Evolutionary conservation across 768 basidiomycete genomes (phyloP).

Genomic region (Tricholoma matsutake): DNA sequence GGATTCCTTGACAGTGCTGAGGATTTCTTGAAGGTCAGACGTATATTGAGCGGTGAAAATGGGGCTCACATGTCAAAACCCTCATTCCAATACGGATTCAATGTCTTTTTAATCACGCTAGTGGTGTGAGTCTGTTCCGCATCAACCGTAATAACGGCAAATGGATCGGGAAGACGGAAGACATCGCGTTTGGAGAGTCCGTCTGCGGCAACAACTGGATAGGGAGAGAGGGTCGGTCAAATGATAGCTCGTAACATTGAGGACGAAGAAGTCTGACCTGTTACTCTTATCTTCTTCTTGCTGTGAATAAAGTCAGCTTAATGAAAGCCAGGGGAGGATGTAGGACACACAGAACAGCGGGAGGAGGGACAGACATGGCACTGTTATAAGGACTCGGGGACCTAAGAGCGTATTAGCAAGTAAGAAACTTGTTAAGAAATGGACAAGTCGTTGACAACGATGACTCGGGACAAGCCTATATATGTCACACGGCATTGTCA

Average conservation of each 20-base stretch:
- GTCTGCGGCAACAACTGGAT: conserved; percentile 90
- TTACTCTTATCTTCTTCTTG: conserved; percentile 76
- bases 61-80: conserved; percentile 89
- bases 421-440: too few relatives aligned
- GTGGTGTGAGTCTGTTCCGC: conserved; percentile 97
- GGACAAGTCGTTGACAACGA: too few relatives aligned
- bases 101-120: conserved; percentile 92
- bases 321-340: conserved; percentile 2
- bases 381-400: neutral
- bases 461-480: too few relatives aligned
- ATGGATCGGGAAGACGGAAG: conserved; percentile 94
- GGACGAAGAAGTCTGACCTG: conserved; percentile 43
- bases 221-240: conserved; percentile 9
- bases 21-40: conserved; percentile 4
- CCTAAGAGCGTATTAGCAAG: too few relatives aligned
- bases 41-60: neutral
- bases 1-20: conserved; percentile 93
- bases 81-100: conserved; percentile 97
- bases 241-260: neutral
- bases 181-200: conserved; percentile 92
- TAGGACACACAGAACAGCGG: conserved; percentile 41
- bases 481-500: too few relatives aligned
- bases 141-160: conserved; percentile 97
- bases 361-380: conserved; percentile 44
- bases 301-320: conserved; percentile 22